Percentiles rank a stretch among this genome's conserved stretches.
phyloP scores from a whole-genome alignment of 108 stramenopile genomes.

The Seminavis robusta region DNA sequence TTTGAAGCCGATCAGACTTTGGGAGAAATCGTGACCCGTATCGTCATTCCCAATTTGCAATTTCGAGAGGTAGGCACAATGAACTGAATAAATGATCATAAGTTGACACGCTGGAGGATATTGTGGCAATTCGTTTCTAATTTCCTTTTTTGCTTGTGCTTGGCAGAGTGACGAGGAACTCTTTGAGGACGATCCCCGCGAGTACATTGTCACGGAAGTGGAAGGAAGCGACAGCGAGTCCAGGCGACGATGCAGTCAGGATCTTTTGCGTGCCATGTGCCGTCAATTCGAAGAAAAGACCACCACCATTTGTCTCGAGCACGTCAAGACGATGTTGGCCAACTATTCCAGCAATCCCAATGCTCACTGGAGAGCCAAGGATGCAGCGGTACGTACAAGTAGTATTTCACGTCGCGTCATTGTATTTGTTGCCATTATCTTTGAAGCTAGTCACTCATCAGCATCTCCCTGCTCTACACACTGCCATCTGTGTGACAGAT shows the following conservation, averaged over 20 bases:
- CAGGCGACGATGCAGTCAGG: conserved; percentile 88
- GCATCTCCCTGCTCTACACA: not conserved
- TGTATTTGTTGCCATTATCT: not conserved
- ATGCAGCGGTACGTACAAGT: conserved; percentile 77
- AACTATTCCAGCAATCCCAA: conserved; percentile 56
- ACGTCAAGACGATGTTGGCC: conserved; percentile 76
- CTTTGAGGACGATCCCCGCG: conserved; percentile 96
- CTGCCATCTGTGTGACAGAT: conserved; percentile 39
- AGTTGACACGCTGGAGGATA: not conserved
- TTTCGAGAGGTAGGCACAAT: conserved; percentile 87
- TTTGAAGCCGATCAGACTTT: conserved; percentile 82
- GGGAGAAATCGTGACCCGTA: conserved; percentile 83
- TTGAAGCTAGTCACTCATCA: not conserved
- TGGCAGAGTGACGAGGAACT: conserved; percentile 82
- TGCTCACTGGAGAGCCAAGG: conserved; percentile 88
- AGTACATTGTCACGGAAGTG: conserved; percentile 95
- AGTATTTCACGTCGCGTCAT: not conserved
- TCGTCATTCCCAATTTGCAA: conserved; percentile 94
- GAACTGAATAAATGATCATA: not conserved
- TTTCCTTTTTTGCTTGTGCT: not conserved
- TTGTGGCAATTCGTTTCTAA: not conserved
- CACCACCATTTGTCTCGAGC: conserved; percentile 80
- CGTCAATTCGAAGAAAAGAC: conserved; percentile 84
- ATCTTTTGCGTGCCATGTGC: conserved; percentile 91
- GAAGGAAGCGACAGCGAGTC: conserved; percentile 95